A percentile compares a stretch with the other conserved stretches of the same genome.
These are phyloP conservation scores for Leccinum ochraceum DNA, from an alignment of 768 basidiomycete species.

Conservation along the genomic window DNA sequence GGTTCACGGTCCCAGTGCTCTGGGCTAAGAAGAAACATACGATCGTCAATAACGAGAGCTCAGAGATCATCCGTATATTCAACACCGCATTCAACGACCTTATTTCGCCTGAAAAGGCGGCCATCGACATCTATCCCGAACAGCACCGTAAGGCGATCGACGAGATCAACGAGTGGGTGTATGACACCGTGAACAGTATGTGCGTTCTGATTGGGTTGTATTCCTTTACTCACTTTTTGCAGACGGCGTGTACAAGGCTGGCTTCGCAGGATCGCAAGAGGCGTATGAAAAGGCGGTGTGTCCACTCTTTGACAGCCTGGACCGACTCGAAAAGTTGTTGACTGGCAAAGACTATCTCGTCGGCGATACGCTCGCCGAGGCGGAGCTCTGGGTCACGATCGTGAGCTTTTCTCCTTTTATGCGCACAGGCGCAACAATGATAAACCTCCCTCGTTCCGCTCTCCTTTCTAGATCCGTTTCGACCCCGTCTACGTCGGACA, in stretches of 20 bases:
- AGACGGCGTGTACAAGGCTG: slow-evolving; percentile 89
- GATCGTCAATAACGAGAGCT: slow-evolving; percentile 95
- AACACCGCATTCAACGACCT: slow-evolving; percentile 82
- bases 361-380: slow-evolving; percentile 79
- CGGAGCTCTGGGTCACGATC: slow-evolving; percentile 92
- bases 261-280: slow-evolving; percentile 79
- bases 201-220: slow-evolving; percentile 8
- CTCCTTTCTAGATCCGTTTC: slow-evolving; percentile 65
- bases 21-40: slow-evolving; percentile 90
- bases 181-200: slow-evolving; percentile 81
- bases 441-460: not conserved
- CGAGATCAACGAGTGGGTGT: slow-evolving; percentile 81
- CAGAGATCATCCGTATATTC: slow-evolving; percentile 94
- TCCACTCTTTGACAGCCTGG: slow-evolving; percentile 76
- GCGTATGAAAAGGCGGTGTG: slow-evolving; percentile 81
- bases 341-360: slow-evolving; percentile 81
- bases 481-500: slow-evolving; percentile 89
- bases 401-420: slow-evolving; percentile 43
- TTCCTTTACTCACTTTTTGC: too few relatives aligned
- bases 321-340: slow-evolving; percentile 77
- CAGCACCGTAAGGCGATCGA: slow-evolving; percentile 77
- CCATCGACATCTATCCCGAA: slow-evolving; percentile 78
- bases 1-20: slow-evolving; percentile 86
- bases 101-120: slow-evolving; percentile 62
- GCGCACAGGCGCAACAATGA: too few relatives aligned